Evolutionary conservation across 768 basidiomycete genomes (phyloP).

Genomic region (Butyriboletus loyo): DNA sequence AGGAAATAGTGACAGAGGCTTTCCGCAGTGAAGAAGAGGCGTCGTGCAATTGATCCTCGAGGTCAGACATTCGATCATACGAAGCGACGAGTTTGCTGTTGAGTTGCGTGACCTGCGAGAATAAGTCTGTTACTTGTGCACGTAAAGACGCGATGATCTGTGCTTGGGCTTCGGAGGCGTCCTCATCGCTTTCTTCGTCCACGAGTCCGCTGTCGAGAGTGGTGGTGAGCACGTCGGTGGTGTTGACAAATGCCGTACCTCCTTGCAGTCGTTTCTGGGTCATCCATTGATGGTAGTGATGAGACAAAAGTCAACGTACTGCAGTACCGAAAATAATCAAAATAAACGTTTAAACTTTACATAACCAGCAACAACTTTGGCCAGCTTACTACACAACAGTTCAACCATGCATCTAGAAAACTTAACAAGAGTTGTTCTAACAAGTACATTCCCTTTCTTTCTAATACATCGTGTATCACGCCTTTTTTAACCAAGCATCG

Average conservation of each 20-base stretch:
- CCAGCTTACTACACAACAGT: background rate
- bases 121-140: constrained; percentile 78
- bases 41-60: constrained; percentile 86
- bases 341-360: constrained; percentile 10
- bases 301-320: background rate
- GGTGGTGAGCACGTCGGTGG: constrained; percentile 4
- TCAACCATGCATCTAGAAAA: background rate
- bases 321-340: background rate
- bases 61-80: constrained; percentile 87
- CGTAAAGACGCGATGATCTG: constrained; percentile 81
- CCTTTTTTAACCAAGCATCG: constrained; percentile 54
- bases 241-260: constrained; percentile 13
- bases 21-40: constrained; percentile 54
- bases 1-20: constrained; percentile 64
- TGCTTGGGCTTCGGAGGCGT: constrained; percentile 65
- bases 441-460: background rate
- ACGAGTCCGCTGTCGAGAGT: background rate
- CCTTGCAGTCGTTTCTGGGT: constrained; percentile 1
- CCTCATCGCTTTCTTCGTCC: constrained; percentile 26
- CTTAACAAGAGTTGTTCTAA: background rate
- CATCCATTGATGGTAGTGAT: constrained; percentile 11
- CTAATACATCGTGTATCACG: background rate
- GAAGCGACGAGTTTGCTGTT: constrained; percentile 91
- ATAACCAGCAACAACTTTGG: constrained; percentile 1
- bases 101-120: constrained; percentile 85